A percentile compares a stretch with the other conserved stretches of the same genome.
These are phyloP conservation scores for Hypoxylon sp. DNA, from an alignment of 2,329 filamentous ascomycete species.

Conservation along the genomic window DNA sequence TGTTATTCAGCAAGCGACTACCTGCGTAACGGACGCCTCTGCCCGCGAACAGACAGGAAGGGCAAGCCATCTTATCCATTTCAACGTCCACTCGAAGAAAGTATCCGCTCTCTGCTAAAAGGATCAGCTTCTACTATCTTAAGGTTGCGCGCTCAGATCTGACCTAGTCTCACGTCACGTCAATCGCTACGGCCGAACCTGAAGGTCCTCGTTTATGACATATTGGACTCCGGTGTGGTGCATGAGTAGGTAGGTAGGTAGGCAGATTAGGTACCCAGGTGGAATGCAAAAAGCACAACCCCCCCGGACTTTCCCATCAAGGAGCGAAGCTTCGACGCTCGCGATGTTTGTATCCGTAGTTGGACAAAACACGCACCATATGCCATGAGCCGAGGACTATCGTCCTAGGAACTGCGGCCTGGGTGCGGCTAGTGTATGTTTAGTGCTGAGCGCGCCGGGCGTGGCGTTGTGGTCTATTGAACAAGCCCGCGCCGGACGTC, in stretches of 20 bases:
- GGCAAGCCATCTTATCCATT: slow-evolving; percentile 22
- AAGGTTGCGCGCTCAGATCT: slow-evolving; percentile 9
- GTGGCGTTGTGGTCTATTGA: slow-evolving; percentile 10
- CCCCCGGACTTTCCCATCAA: slow-evolving; percentile 28
- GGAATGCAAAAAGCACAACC: neutral
- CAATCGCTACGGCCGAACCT: slow-evolving; percentile 4
- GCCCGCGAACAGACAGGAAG: neutral
- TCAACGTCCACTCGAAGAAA: neutral
- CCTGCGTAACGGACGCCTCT: neutral
- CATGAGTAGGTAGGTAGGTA: neutral
- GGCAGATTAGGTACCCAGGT: too few relatives aligned
- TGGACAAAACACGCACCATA: slow-evolving; percentile 1
- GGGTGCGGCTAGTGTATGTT: neutral
- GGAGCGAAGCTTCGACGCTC: slow-evolving; percentile 6
- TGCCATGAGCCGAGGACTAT: slow-evolving; percentile 1
- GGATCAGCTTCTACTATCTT: slow-evolving; percentile 4
- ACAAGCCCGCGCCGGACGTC: slow-evolving; percentile 36
- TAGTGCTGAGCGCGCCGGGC: neutral
- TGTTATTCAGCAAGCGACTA: neutral
- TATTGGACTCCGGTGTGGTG: slow-evolving; percentile 16
- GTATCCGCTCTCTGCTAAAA: neutral
- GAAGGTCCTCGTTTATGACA: neutral
- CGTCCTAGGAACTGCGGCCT: neutral
- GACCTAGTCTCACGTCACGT: slow-evolving; percentile 13
- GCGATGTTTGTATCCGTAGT: neutral